Conservation (phyloP, 1,139 yeast genomes). For the Saccharomyces hybrid region DNA sequence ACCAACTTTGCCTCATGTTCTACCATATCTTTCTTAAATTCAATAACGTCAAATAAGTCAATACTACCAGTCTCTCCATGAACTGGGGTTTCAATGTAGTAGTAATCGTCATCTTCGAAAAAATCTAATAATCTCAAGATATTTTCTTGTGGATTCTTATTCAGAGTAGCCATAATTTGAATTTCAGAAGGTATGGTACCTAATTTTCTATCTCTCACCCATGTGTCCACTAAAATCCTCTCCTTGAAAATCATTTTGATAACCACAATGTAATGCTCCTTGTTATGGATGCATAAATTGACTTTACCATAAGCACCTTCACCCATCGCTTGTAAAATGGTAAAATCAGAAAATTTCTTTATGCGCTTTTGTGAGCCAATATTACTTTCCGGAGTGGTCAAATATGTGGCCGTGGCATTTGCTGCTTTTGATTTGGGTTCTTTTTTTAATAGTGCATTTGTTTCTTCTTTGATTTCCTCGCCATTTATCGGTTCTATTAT, state of each 20-base stretch:
- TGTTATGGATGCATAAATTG: constrained; percentile 60
- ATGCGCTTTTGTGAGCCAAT: constrained; percentile 56
- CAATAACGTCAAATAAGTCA: constrained; percentile 87
- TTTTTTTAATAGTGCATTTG: background rate
- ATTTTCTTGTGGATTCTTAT: constrained; percentile 71
- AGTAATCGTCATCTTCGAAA: constrained; percentile 81
- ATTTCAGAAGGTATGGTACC: constrained; percentile 94
- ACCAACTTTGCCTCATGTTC: constrained; percentile 71
- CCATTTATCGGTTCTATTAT: background rate
- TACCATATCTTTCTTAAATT: constrained; percentile 68
- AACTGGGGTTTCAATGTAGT: constrained; percentile 83
- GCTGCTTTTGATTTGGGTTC: constrained; percentile 2
- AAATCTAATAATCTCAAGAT: constrained; percentile 77
- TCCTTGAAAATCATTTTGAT: constrained; percentile 85
- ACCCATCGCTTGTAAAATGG: constrained; percentile 68
- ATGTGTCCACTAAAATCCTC: constrained; percentile 84
- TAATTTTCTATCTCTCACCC: constrained; percentile 84
- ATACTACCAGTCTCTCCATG: constrained; percentile 86
- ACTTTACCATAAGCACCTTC: constrained; percentile 96
- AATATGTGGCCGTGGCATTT: constrained; percentile 4
- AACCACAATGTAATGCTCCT: constrained; percentile 52
- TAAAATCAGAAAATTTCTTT: constrained; percentile 63
- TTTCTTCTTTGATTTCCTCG: background rate
- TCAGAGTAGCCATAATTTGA: constrained; percentile 75
- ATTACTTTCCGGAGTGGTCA: constrained; percentile 11